Conservation (phyloP, 768 basidiomycete species). For the Lentinus brumalis region DNA sequence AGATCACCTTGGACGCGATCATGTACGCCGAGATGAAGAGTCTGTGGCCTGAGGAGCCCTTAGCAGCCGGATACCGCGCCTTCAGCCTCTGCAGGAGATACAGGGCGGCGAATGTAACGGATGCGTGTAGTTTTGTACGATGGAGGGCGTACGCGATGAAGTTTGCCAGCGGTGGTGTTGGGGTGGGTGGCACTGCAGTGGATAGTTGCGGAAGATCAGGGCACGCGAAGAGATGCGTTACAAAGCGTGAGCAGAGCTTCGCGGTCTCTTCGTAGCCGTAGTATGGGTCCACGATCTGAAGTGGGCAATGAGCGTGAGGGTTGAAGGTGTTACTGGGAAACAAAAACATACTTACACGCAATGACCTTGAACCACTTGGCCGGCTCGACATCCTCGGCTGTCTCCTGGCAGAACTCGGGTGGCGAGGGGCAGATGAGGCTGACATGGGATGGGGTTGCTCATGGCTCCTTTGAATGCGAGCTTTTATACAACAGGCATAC, state of each 20-base stretch:
- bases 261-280: constrained; percentile 49
- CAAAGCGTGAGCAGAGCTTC: constrained; percentile 44
- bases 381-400: constrained; percentile 21
- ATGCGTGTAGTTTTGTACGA: constrained; percentile 63
- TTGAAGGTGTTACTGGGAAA: constrained; percentile 14
- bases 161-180: no score
- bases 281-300: constrained; percentile 20
- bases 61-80: no score
- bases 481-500: no score
- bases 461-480: no score
- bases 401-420: constrained; percentile 31
- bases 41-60: constrained; percentile 69
- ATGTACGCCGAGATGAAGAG: constrained; percentile 92
- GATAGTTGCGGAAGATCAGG: no score
- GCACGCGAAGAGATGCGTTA: constrained; percentile 45
- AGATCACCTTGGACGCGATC: constrained; percentile 80
- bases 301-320: not conserved
- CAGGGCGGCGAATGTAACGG: constrained; percentile 60
- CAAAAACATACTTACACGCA: no score
- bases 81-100: constrained; percentile 83
- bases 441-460: no score
- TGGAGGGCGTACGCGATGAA: constrained; percentile 90
- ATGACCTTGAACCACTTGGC: constrained; percentile 5
- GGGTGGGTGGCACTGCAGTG: no score
- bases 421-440: constrained; percentile 28